A percentile compares a stretch with the other conserved stretches of the same genome.
Conservation (phyloP, 352 stramenopile genomes). For the Phytopythium kandeliae region DNA sequence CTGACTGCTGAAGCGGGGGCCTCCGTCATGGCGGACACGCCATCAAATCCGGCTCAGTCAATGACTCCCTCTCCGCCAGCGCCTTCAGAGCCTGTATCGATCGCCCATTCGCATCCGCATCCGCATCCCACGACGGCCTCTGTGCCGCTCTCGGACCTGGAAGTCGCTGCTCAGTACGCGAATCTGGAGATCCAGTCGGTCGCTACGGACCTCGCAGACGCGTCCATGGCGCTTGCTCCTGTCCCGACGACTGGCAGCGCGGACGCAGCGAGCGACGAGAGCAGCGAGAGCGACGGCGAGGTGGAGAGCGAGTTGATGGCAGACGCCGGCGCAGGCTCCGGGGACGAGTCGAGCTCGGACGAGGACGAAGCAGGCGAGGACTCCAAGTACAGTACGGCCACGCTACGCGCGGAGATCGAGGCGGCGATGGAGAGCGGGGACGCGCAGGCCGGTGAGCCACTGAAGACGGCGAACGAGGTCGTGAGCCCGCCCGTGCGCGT, state of each 20-base stretch:
- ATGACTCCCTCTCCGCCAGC: neutral
- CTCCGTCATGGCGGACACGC: too few species aligned
- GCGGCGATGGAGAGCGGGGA: constrained; percentile 71
- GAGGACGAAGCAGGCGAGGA: constrained; percentile 26
- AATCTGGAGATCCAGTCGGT: constrained; percentile 45
- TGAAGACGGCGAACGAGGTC: constrained; percentile 70
- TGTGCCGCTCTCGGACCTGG: constrained; percentile 32
- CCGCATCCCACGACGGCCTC: too few species aligned
- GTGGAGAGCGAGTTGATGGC: constrained; percentile 7
- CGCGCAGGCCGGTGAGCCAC: constrained; percentile 28
- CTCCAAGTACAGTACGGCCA: constrained; percentile 13
- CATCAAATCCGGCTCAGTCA: too few species aligned
- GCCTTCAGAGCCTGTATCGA: neutral
- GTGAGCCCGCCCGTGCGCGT: constrained; percentile 43
- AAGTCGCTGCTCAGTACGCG: constrained; percentile 46
- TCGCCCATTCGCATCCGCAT: too few species aligned
- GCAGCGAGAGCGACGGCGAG: constrained; percentile 20
- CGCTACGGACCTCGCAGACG: constrained; percentile 30
- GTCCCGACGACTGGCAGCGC: neutral
- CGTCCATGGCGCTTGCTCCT: constrained; percentile 12
- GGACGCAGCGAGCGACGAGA: constrained; percentile 12
- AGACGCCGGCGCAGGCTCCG: constrained; percentile 10
- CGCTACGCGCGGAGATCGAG: constrained; percentile 70
- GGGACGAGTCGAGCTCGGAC: constrained; percentile 18
- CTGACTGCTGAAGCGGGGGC: too few species aligned